phyloP scores from a whole-genome alignment of 208 protist species.

The Crithidia bombi region DNA sequence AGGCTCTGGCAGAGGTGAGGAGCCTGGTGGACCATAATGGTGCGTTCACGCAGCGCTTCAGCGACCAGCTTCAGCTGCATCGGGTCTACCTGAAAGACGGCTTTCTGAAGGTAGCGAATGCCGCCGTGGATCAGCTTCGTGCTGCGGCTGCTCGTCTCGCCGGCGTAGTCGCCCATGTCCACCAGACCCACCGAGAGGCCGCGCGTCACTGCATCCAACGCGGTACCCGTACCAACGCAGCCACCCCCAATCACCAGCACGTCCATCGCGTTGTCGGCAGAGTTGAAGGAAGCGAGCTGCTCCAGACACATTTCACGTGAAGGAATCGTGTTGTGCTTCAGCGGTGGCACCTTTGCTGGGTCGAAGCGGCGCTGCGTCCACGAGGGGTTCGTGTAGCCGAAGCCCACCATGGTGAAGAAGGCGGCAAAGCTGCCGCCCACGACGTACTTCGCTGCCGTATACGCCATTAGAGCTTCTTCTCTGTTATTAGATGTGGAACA shows the following conservation, averaged over 20 bases:
- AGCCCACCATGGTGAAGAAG: conserved; percentile 58
- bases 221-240: conserved; percentile 92
- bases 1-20: conserved; percentile 93
- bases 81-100: conserved; percentile 83
- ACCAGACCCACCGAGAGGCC: conserved; percentile 94
- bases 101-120: conserved; percentile 96
- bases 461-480: conserved; percentile 26
- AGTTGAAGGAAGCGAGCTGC: conserved; percentile 47
- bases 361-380: conserved; percentile 84
- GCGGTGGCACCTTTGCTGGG: conserved; percentile 37
- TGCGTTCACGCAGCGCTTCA: conserved; percentile 92
- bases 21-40: conserved; percentile 93
- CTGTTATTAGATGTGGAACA: not conserved
- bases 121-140: conserved; percentile 98
- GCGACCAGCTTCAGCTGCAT: conserved; percentile 91
- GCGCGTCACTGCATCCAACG: conserved; percentile 93
- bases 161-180: conserved; percentile 96
- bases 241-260: conserved; percentile 96
- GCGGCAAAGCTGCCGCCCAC: conserved; percentile 44
- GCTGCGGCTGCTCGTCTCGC: conserved; percentile 93
- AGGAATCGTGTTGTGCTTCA: conserved; percentile 49
- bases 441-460: conserved; percentile 50
- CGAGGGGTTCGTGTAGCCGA: conserved; percentile 79
- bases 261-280: conserved; percentile 82
- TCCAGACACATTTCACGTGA: conserved; percentile 64